Conservation (phyloP, 306 rosid genomes). For the Trichosanthes cucumerina region DNA sequence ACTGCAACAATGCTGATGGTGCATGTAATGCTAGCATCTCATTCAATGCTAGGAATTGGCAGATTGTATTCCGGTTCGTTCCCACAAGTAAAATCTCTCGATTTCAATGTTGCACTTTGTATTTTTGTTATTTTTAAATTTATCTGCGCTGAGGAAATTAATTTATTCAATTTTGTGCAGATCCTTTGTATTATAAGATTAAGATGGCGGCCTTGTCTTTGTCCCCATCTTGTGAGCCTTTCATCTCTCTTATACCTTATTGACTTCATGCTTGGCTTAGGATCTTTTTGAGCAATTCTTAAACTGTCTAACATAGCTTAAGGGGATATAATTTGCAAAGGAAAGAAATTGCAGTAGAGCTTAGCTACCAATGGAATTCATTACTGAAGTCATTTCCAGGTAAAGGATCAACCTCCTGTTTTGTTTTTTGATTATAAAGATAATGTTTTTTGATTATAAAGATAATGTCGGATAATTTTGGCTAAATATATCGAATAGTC, state of each 20-base stretch:
- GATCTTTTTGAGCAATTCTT: not conserved
- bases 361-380: not conserved
- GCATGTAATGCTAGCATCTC: not conserved
- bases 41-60: not conserved
- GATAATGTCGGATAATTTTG: not conserved
- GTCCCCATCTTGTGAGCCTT: slow-evolving; percentile 4
- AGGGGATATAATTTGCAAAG: not conserved
- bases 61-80: not conserved
- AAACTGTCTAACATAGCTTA: not conserved
- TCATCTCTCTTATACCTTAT: not conserved
- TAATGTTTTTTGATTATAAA: not conserved
- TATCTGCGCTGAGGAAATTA: not conserved
- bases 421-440: not conserved
- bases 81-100: not conserved
- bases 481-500: not conserved
- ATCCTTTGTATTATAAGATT: not conserved
- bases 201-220: slow-evolving; percentile 4
- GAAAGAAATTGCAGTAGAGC: not conserved
- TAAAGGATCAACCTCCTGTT: not conserved
- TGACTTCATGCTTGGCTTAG: not conserved
- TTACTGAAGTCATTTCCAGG: not conserved
- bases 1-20: not conserved
- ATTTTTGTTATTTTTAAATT: not conserved
- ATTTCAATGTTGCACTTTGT: not conserved
- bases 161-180: not conserved